Percentiles rank a stretch among this genome's conserved stretches.
phyloP scores from a whole-genome alignment of 192 early-diverging fungal genomes.

The Backusella sp. region DNA sequence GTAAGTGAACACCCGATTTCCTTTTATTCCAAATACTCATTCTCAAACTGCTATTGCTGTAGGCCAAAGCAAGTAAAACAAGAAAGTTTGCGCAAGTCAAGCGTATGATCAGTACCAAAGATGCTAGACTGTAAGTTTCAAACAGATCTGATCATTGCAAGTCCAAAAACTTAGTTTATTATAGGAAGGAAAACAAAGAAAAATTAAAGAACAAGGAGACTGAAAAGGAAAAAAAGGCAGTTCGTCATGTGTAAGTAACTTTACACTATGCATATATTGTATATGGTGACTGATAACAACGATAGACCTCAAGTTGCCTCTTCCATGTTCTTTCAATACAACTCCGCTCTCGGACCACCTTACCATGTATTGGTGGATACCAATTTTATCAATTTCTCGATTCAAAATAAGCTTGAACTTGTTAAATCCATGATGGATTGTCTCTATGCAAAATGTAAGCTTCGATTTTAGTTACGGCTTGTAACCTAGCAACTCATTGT shows the following conservation, averaged over 20 bases:
- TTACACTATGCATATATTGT: not conserved
- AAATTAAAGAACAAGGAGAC: slow-evolving; percentile 67
- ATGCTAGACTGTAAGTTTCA: slow-evolving; percentile 78
- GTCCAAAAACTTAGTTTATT: slow-evolving; percentile 26
- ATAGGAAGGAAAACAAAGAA: slow-evolving; percentile 55
- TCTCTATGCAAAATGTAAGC: slow-evolving; percentile 89
- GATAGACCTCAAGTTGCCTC: slow-evolving; percentile 82
- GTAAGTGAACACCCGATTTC: not conserved
- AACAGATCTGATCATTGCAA: slow-evolving; percentile 13
- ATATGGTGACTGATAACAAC: not conserved
- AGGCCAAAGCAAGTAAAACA: slow-evolving; percentile 90
- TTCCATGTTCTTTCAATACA: slow-evolving; percentile 97
- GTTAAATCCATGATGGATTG: slow-evolving; percentile 99
- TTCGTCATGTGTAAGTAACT: slow-evolving; percentile 71
- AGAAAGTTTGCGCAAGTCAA: slow-evolving; percentile 95
- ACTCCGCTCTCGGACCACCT: slow-evolving; percentile 91
- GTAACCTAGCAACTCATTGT: not conserved
- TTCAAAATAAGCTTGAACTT: slow-evolving; percentile 98
- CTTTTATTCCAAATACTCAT: not conserved
- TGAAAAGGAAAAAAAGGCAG: slow-evolving; percentile 66
- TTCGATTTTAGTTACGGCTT: not conserved
- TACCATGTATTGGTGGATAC: slow-evolving; percentile 97
- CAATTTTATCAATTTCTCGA: slow-evolving; percentile 99
- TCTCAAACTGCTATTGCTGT: not conserved
- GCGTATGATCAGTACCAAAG: slow-evolving; percentile 88